Percentiles rank a stretch among this genome's conserved stretches.
Evolutionary conservation across 1,284 basidiomycete genomes (phyloP).

Genomic region (Ceratobasidium sp.): DNA sequence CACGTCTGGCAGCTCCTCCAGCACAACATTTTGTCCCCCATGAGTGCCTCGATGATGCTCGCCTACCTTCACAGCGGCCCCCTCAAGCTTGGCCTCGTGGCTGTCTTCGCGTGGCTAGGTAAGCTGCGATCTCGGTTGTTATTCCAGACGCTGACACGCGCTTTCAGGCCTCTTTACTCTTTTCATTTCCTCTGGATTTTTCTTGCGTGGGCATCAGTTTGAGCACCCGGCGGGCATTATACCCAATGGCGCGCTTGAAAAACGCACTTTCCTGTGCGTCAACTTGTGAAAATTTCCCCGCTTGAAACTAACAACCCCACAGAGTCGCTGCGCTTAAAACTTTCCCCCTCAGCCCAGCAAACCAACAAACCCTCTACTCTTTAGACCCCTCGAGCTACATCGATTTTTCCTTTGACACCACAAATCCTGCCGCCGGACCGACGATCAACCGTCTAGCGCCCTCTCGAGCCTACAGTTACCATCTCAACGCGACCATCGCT

Average conservation of each 20-base stretch:
- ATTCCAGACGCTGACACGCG: not conserved
- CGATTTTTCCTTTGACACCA: conserved; percentile 26
- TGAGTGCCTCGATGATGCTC: conserved; percentile 12
- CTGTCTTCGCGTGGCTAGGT: conserved; percentile 24
- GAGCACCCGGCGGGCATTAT: conserved; percentile 13
- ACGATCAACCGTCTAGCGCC: conserved; percentile 15
- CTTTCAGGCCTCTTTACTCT: conserved; percentile 30
- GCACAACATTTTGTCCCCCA: not conserved
- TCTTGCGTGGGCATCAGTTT: conserved; percentile 22
- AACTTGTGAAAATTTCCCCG: not conserved
- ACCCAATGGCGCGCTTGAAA: conserved; percentile 28
- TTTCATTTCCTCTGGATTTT: conserved; percentile 26
- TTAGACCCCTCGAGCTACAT: conserved; percentile 9
- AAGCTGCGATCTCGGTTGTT: not conserved
- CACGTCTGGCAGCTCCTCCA: not conserved
- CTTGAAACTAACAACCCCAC: conserved; percentile 10
- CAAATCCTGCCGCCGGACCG: not conserved
- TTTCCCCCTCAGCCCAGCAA: conserved; percentile 15
- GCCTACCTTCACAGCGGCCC: conserved; percentile 27
- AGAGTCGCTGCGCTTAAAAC: conserved; percentile 26
- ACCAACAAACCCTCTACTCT: conserved; percentile 1
- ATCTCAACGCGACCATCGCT: not conserved
- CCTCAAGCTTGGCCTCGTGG: conserved; percentile 21
- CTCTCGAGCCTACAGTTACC: not conserved
- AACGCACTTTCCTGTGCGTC: conserved; percentile 28